Percentiles rank a stretch among this genome's conserved stretches.
phyloP scores from a whole-genome alignment of 2,329 filamentous ascomycete species.

The Ceratocystis cubensis region DNA sequence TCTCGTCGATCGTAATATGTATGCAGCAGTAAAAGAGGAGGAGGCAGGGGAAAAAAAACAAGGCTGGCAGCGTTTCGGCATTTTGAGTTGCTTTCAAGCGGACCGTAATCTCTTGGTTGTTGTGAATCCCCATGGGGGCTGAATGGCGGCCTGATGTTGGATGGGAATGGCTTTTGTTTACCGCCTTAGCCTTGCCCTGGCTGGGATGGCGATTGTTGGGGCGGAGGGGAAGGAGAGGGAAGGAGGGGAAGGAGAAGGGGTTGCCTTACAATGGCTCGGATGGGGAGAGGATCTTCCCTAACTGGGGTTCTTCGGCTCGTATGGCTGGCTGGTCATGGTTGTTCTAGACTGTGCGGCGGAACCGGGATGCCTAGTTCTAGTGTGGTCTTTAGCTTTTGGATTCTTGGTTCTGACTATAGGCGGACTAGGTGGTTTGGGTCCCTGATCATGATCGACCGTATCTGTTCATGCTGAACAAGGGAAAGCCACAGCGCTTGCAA shows the following conservation, averaged over 20 bases:
- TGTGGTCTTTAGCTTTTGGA: background rate
- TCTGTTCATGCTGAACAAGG: background rate
- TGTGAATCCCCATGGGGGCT: no score
- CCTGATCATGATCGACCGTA: background rate
- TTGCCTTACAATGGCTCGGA: no score
- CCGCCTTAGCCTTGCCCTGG: no score
- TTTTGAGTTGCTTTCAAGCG: no score
- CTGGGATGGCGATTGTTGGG: no score
- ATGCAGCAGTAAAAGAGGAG: background rate
- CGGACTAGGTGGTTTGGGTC: background rate
- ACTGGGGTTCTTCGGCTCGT: background rate
- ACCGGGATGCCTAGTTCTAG: background rate
- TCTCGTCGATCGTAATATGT: background rate
- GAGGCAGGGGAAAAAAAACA: background rate
- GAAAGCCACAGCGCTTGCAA: background rate
- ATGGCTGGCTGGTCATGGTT: background rate
- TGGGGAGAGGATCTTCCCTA: no score
- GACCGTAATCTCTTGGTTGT: no score
- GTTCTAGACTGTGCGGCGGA: background rate
- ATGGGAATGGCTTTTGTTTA: no score
- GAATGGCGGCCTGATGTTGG: no score
- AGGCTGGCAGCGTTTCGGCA: background rate
- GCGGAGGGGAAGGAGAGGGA: no score
- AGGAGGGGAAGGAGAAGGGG: no score
- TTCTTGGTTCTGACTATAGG: no score